These are phyloP conservation scores for Coffea canephora DNA, from an alignment of 257 asterid species.

Conservation along the genomic window DNA sequence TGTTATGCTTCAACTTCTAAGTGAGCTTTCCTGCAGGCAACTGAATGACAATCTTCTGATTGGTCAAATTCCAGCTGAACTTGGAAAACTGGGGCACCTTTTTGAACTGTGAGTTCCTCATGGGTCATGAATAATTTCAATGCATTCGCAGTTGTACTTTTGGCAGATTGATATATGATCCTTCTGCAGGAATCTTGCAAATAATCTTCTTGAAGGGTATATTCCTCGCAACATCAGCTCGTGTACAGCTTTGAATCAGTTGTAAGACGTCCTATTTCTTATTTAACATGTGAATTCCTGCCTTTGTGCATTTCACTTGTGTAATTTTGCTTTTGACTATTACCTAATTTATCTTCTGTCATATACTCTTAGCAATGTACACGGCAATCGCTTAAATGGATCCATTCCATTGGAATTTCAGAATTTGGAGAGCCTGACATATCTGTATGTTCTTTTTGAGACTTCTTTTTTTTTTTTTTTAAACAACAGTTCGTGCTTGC, in stretches of 20 bases:
- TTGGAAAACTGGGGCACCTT: conserved; percentile 82
- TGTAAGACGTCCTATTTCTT: conserved; percentile 45
- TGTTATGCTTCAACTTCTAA: conserved; percentile 12
- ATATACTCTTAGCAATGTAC: conserved; percentile 63
- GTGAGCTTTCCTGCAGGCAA: conserved; percentile 55
- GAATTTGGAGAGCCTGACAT: conserved; percentile 87
- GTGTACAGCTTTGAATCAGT: conserved; percentile 87
- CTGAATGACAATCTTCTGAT: conserved; percentile 70
- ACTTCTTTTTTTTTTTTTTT: not conserved
- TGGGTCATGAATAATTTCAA: not conserved
- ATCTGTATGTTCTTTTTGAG: conserved; percentile 51
- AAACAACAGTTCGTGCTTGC: not conserved
- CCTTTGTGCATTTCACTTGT: not conserved
- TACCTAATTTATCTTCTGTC: not conserved
- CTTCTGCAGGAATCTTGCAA: conserved; percentile 72
- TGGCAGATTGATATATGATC: not conserved
- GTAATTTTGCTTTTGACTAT: not conserved
- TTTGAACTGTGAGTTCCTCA: conserved; percentile 79
- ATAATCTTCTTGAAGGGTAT: conserved; percentile 82
- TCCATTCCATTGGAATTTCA: conserved; percentile 80
- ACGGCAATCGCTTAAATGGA: conserved; percentile 76
- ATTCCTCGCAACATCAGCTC: conserved; percentile 92
- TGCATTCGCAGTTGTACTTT: not conserved
- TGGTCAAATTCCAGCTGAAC: conserved; percentile 86
- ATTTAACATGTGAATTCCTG: not conserved